Evolutionary conservation across 179 eudicot species (phyloP), one percentile per base, ranked within the genome.

Genomic region (Silene noctiflora): DNA sequence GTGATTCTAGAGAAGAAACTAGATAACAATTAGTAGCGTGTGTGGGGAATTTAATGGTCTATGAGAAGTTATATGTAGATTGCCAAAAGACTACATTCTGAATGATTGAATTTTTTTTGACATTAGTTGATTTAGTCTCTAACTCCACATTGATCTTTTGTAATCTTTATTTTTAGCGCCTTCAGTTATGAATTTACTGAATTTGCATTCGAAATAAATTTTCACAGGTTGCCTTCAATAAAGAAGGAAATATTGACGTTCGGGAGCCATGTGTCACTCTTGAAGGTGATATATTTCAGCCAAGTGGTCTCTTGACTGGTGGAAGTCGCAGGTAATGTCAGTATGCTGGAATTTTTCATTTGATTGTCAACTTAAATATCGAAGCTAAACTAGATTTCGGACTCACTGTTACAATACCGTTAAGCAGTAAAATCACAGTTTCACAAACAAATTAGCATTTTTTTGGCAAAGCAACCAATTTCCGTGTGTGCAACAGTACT

Each of bases 291-390:
- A 78, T 96, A 73, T 94, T 91, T 88, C 96, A 91, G 83, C 99
- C 99, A 69, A 90, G 98, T 85, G 99, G 99, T 78, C 91, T 94
- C 80, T 83, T 96, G 72, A 94, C 98, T 63, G 99, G 99, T 84
- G 99, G 99, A 69, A 93, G 98, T 84, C 97, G 97, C 83, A 90
- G 89, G 99, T 96, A 75, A 42, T 44, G 66, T 53, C 69, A 4
- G 3, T 55, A 16, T 55, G 7, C 19, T 55, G 59, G 59, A 55
- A 55, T 55, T 14, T 55, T 13, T n/a, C 1, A 0, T 55, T 55
- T 55, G 59, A 14, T 55, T 55, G 59, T 14, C 20, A 20, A 55
- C 59, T 55, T 55, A 17, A 6, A 7, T 14, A 17, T 14, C 20
- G 1, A 55, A 55, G 59, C 59, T 55, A 53, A 53, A 53, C n/a